phyloP scores from a whole-genome alignment of 2,329 filamentous ascomycete genomes.

The Diaporthe nobilis region DNA sequence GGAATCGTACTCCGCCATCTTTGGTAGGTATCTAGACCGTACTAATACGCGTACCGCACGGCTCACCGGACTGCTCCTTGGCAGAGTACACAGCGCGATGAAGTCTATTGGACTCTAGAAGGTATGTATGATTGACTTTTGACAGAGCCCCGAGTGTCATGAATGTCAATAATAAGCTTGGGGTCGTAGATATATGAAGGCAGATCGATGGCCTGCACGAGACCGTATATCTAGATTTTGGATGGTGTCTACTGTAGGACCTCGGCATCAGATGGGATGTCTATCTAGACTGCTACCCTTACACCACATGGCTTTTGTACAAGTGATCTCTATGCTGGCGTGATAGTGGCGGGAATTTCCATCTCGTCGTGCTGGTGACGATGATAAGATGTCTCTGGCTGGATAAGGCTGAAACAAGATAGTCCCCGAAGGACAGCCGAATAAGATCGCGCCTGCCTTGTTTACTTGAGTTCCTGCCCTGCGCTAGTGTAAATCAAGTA shows the following conservation, averaged over 20 bases:
- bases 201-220: not conserved
- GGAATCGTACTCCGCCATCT: not conserved
- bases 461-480: not conserved
- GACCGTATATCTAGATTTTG: not conserved
- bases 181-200: not conserved
- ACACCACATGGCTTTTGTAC: not conserved
- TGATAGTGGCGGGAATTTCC: not conserved
- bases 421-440: conserved; percentile 1
- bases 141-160: not conserved
- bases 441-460: not conserved
- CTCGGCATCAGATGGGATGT: not conserved
- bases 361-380: not conserved
- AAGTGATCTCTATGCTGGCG: not conserved
- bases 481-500: not conserved
- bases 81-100: not conserved
- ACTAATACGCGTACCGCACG: not conserved
- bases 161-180: not conserved
- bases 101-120: not conserved
- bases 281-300: not conserved
- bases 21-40: not conserved
- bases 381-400: not conserved
- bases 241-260: not conserved
- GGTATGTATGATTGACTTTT: not conserved
- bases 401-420: not conserved
- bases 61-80: not conserved